Evolutionary conservation across 192 early-diverging fungal genomes (phyloP).

Genomic region (Chytriomyces confervae): DNA sequence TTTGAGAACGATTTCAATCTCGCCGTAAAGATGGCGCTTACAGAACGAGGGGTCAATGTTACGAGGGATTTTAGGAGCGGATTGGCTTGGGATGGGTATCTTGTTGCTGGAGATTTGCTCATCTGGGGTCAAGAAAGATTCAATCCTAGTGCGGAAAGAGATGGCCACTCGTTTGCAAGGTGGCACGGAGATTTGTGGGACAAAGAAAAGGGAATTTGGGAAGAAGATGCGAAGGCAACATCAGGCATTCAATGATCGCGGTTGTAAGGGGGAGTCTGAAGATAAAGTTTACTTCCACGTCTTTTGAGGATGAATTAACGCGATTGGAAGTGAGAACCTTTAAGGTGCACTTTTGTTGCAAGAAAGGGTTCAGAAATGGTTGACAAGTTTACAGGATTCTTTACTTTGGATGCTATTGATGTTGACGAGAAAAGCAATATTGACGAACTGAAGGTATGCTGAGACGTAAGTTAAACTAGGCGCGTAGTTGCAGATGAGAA

Average conservation of each 20-base stretch:
- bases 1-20: slow-evolving; percentile 14
- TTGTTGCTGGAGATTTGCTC: background rate
- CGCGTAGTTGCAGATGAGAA: background rate
- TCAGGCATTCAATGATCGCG: too few species aligned
- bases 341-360: too few species aligned
- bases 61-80: slow-evolving; percentile 13
- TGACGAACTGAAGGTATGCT: too few species aligned
- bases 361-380: too few species aligned
- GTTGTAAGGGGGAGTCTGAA: too few species aligned
- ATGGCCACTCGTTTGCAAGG: slow-evolving; percentile 3
- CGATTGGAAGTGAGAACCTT: too few species aligned
- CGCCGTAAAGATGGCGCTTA: background rate
- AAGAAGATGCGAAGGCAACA: background rate
- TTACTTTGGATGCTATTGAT: too few species aligned
- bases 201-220: slow-evolving; percentile 27
- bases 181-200: slow-evolving; percentile 10
- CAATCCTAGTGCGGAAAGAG: slow-evolving; percentile 3
- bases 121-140: slow-evolving; percentile 27
- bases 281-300: too few species aligned
- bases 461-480: background rate
- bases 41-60: slow-evolving; percentile 9
- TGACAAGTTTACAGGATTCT: too few species aligned
- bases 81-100: slow-evolving; percentile 21
- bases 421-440: too few species aligned
- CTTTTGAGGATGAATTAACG: too few species aligned